Evolutionary conservation across 371 early-diverging fungal genomes (phyloP).

Genomic region (Smittium mucronatum): DNA sequence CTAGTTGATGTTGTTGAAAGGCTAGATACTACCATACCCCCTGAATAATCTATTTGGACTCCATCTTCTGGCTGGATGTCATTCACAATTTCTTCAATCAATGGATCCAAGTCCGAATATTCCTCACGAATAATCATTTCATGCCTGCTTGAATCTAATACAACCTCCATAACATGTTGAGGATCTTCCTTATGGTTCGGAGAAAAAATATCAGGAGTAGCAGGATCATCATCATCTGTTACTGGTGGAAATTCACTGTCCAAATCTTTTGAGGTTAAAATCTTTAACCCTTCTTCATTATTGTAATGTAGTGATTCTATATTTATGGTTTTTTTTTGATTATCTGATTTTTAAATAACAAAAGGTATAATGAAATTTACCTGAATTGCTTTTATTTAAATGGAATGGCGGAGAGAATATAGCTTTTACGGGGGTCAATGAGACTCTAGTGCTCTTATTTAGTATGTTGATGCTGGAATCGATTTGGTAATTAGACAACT

Average conservation of each 20-base stretch:
- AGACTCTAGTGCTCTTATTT: not conserved
- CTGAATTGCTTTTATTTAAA: not conserved
- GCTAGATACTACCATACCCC: not conserved
- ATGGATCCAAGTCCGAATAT: no score
- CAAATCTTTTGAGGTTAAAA: no score
- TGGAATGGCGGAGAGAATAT: not conserved
- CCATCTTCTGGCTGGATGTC: not conserved
- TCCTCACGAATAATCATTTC: no score
- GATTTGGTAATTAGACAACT: not conserved
- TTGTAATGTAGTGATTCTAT: no score
- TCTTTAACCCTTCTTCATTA: no score
- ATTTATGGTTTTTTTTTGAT: no score
- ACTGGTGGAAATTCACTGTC: not conserved
- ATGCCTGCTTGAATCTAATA: no score
- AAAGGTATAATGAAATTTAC: not conserved
- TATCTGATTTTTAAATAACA: not conserved
- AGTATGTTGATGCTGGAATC: not conserved
- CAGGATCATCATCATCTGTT: not conserved
- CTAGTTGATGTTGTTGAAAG: not conserved
- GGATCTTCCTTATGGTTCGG: not conserved
- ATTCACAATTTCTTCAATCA: not conserved
- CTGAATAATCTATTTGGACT: not conserved
- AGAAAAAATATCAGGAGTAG: not conserved
- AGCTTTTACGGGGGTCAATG: not conserved
- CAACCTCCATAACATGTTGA: no score